Base-by-base conservation (phyloP, 345 rosid species). In the Sisymbrium altissimum region DNA sequence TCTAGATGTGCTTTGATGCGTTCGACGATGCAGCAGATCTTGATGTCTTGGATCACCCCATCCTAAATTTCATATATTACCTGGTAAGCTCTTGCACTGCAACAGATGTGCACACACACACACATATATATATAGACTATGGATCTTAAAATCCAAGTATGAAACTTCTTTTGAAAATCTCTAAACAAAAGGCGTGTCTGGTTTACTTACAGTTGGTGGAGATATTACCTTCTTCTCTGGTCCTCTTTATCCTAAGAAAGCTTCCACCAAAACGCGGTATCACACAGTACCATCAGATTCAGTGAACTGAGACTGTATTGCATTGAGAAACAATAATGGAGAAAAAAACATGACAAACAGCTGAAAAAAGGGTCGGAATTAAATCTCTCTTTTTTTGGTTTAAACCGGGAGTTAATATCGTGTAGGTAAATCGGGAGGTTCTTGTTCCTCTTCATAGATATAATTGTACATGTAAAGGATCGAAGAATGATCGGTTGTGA, bases 221-320 rank as follows among this genome's bases (percentile, higher is more conserved):
- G 84, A 83, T 92, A 61, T 49, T 89, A 12, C 97, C 97, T 5
- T 89, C 96, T 9, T 79, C 92, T 23, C 50, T 92, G 73, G 97
- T 89, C 39, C 85, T 89, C 15, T 88, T 84, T 66, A 86, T 88
- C 78, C 68, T 92, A 68, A 82, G 93, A 68, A 92, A 92, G 81
- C 85, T 92, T 50, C 96, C 96, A 2, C 97, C 96, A 0, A 84
- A 79, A 82, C 89, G 92, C 7, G 84, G 89, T 5, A 84, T 91
- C 1, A 84, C 86, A 49, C 92, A 84, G 64, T 89, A 88, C 58
- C 87, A 86, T 59, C 92, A 90, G 23, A 88, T 88, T 71, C 79
- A 81, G 27, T 91, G 83, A 86, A 44, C 12, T 7, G 60, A 55
- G 39, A 55, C 0, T 55, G 59, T 54, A 7, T 27, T 10, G 4